phyloP scores from a whole-genome alignment of 192 early-diverging fungal species.

The Coemansia sp. region DNA sequence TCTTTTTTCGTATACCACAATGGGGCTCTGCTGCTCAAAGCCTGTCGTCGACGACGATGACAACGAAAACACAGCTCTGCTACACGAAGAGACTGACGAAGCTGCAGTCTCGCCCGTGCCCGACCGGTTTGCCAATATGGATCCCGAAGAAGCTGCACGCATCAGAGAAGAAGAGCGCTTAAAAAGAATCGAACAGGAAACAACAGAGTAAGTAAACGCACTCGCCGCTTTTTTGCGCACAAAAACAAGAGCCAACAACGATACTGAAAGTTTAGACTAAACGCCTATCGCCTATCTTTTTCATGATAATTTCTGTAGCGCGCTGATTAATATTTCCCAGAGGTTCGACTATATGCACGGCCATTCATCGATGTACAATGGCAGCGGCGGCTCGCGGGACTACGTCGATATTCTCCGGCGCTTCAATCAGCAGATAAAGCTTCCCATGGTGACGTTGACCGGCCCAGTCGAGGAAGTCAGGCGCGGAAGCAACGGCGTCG shows the following conservation, averaged over 20 bases:
- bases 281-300: background rate
- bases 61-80: conserved; percentile 38
- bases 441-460: conserved; percentile 35
- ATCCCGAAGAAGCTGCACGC: conserved; percentile 26
- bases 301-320: conserved; percentile 14
- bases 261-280: too few species aligned
- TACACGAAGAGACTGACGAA: conserved; percentile 17
- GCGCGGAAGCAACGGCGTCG: conserved; percentile 1
- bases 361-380: conserved; percentile 22
- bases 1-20: conserved; percentile 3
- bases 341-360: conserved; percentile 26
- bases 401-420: conserved; percentile 37
- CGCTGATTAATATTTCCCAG: conserved; percentile 51
- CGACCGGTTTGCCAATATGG: conserved; percentile 49
- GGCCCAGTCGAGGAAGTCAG: conserved; percentile 23
- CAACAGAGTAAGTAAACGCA: conserved; percentile 38
- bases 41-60: conserved; percentile 39
- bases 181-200: conserved; percentile 33
- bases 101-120: conserved; percentile 10
- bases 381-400: conserved; percentile 30
- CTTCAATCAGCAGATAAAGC: conserved; percentile 48
- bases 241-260: too few species aligned
- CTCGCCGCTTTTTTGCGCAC: background rate
- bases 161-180: conserved; percentile 45
- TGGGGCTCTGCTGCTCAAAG: conserved; percentile 47